A percentile compares a stretch with the other conserved stretches of the same genome.
phyloP scores from a whole-genome alignment of 345 rosid species.

The Gossypioides kirkii region DNA sequence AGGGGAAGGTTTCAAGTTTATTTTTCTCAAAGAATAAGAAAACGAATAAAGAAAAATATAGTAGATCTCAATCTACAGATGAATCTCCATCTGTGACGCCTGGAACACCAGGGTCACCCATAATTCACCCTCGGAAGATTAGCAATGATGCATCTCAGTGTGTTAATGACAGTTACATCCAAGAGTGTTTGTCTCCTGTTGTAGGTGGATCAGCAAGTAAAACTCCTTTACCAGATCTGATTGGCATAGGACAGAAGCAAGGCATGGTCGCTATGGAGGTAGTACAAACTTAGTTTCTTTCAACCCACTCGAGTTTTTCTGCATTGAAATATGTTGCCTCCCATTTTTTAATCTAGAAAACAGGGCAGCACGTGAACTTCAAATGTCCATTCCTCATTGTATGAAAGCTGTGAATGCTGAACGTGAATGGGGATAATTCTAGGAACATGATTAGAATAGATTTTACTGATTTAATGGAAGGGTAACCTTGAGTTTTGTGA shows the following conservation, averaged over 20 bases:
- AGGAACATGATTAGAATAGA: neutral
- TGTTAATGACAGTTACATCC: constrained; percentile 24
- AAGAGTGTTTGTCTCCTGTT: constrained; percentile 39
- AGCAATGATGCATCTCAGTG: constrained; percentile 25
- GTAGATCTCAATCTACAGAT: constrained; percentile 32
- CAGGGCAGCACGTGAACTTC: neutral
- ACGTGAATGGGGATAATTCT: neutral
- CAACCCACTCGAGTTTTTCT: neutral
- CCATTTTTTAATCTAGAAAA: constrained; percentile 1
- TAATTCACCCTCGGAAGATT: constrained; percentile 29
- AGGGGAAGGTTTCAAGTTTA: constrained; percentile 69
- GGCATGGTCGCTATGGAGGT: constrained; percentile 46
- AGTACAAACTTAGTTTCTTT: constrained; percentile 14
- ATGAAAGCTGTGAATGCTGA: neutral
- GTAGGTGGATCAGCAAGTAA: constrained; percentile 27
- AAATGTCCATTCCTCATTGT: neutral
- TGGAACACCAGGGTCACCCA: constrained; percentile 32
- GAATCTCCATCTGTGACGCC: constrained; percentile 30
- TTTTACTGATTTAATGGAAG: neutral
- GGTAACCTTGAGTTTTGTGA: neutral
- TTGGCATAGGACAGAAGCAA: constrained; percentile 25
- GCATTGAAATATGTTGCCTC: neutral
- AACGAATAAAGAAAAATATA: constrained; percentile 47
- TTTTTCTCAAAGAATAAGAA: constrained; percentile 73
- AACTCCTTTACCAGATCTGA: constrained; percentile 19